A percentile compares a stretch with the other conserved stretches of the same genome.
These are phyloP conservation scores for Bondarzewia mesenterica DNA, from an alignment of 1,284 basidiomycete species.

Conservation along the genomic window DNA sequence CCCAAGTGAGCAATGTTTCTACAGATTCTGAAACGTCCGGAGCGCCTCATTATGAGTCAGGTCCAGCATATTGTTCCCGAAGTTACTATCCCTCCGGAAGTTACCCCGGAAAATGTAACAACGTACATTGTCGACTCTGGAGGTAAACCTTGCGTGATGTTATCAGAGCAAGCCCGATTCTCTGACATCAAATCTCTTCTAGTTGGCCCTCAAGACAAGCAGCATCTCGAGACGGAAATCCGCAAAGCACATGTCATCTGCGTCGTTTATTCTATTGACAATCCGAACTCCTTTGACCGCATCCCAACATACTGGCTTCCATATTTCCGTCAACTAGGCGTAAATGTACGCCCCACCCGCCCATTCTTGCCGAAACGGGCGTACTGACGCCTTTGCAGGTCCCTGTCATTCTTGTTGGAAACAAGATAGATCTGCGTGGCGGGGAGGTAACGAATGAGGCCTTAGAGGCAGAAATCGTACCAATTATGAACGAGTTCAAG, in stretches of 20 bases:
- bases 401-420: constrained; percentile 95
- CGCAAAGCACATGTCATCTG: constrained; percentile 97
- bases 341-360: constrained; percentile 54
- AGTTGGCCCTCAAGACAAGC: constrained; percentile 75
- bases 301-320: constrained; percentile 99
- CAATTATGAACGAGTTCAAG: constrained; percentile 98
- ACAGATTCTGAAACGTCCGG: constrained; percentile 4
- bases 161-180: background rate
- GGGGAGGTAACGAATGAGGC: constrained; percentile 93
- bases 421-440: constrained; percentile 94
- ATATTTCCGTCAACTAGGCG: constrained; percentile 91
- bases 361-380: constrained; percentile 8
- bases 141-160: constrained; percentile 43
- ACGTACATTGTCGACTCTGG: constrained; percentile 95
- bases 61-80: constrained; percentile 90
- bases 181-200: too few species aligned
- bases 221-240: constrained; percentile 90
- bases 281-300: constrained; percentile 92
- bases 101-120: constrained; percentile 92
- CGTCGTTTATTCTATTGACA: constrained; percentile 94
- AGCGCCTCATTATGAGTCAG: constrained; percentile 26
- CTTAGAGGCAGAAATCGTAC: constrained; percentile 88
- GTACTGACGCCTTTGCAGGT: constrained; percentile 42
- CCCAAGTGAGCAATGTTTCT: constrained; percentile 60
- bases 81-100: constrained; percentile 92